Conservation (phyloP, 2,329 filamentous ascomycete species). For the Ophiostoma quercus region DNA sequence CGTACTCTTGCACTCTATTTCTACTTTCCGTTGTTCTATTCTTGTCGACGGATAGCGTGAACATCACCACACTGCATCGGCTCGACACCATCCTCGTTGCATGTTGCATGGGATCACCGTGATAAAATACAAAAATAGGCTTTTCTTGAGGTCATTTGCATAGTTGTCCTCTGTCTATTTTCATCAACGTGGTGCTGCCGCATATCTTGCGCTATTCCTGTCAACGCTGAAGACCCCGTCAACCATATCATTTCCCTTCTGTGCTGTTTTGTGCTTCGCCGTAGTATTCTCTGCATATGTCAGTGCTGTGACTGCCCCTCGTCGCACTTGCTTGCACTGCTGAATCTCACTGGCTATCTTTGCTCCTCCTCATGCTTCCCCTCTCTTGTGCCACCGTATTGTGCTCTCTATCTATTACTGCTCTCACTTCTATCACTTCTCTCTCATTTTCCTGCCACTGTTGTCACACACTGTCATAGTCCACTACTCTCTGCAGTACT, state of each 20-base stretch:
- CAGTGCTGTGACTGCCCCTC: conserved; percentile 3
- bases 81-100: background rate
- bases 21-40: conserved; percentile 6
- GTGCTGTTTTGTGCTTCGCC: background rate
- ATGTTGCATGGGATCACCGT: background rate
- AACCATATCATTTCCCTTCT: too few relatives aligned
- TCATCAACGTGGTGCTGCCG: background rate
- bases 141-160: background rate
- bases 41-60: conserved; percentile 6
- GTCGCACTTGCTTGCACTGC: background rate
- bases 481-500: background rate
- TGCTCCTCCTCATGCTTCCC: background rate
- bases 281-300: background rate
- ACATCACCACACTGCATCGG: background rate
- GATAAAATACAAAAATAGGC: background rate
- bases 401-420: background rate
- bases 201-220: background rate
- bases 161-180: background rate
- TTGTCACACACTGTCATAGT: background rate
- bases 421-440: background rate
- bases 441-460: background rate
- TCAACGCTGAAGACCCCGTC: background rate
- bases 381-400: background rate
- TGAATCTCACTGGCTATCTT: background rate
- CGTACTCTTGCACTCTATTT: background rate